Evolutionary conservation across 2,329 filamentous ascomycete species (phyloP), one percentile per base, ranked within the genome.

Genomic region (Talaromyces funiculosus): DNA sequence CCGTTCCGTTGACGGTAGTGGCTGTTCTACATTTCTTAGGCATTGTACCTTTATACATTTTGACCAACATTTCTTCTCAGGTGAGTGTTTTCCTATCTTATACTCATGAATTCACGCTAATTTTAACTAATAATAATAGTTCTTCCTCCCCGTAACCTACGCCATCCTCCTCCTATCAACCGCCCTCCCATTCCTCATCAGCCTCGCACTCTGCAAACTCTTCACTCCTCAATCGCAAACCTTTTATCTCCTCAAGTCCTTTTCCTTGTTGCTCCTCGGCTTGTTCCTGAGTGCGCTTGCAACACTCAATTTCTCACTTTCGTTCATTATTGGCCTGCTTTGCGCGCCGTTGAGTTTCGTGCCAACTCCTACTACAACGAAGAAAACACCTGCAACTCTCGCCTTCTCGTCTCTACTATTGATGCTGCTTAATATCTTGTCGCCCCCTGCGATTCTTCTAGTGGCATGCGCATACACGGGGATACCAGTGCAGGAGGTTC

Each of bases 241-340:
- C 69, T 86, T 88, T 69, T 84, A 86, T 53, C 84, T 97, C 56
- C 86, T 92, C 65, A 92, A 95, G 72, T 94, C 89, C 61, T 92
- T 97, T 78, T 96, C 92, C 5, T 84, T 97, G n/a, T 85, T 99
- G 12, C 81, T 96, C 9, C 84, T 97, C 0, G 94, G 94, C 68
- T 90, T 97, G 80, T 92, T 91, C 68, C 86, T 99, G 65, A 92
- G 92, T 12, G 89, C 92, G 0, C 87, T 99, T 12, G 93, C 94
- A 2, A 99, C 93, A 0, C 84, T 99, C 56, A 99, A 99, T 77
- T 99, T 99, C 80, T 92, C 89, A 3, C 86, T 97, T 14, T 87
- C 91, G 53, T 88, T 97, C 71, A 80, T 96, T 38, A 81, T 97
- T 55, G 94, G 94, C 38, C 78, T 97, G 2, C 78, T 93, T 49